phyloP scores from a whole-genome alignment of 2,329 filamentous ascomycete species.

The Aspergillaceae sp. region DNA sequence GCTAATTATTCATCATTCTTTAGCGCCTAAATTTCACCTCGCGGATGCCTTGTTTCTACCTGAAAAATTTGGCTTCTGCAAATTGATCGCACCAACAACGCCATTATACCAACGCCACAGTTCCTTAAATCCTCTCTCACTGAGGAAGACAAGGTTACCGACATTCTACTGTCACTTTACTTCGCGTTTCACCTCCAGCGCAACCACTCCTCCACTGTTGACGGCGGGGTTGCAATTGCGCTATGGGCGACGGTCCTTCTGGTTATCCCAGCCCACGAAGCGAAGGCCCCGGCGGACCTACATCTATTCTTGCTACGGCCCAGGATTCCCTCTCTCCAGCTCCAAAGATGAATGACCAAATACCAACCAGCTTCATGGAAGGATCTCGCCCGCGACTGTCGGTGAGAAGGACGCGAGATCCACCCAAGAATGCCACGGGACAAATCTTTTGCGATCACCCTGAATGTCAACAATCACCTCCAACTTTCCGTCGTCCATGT shows the following conservation, averaged over 20 bases:
- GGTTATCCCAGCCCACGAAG: constrained; percentile 38
- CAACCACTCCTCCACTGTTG: constrained; percentile 14
- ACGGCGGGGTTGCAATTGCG: constrained; percentile 24
- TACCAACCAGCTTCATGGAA: constrained; percentile 23
- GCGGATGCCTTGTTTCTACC: constrained; percentile 19
- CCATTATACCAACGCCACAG: constrained; percentile 2
- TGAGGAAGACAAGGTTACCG: neutral
- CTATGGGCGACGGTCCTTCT: constrained; percentile 33
- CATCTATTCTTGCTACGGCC: constrained; percentile 28
- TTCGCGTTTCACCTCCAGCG: constrained; percentile 5
- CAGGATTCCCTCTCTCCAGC: constrained; percentile 24
- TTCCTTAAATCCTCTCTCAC: neutral
- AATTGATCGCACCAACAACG: constrained; percentile 1
- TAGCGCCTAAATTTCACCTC: constrained; percentile 3
- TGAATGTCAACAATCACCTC: constrained; percentile 58
- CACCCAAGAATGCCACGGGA: constrained; percentile 58
- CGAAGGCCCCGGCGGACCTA: constrained; percentile 30
- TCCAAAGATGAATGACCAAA: constrained; percentile 29
- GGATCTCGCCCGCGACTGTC: constrained; percentile 33
- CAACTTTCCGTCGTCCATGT: constrained; percentile 70
- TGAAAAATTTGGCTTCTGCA: constrained; percentile 15
- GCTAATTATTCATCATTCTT: neutral
- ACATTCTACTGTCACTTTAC: neutral
- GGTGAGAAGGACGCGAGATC: constrained; percentile 40
- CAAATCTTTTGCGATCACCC: constrained; percentile 66